Base-by-base conservation (phyloP, 2,329 filamentous ascomycete species). In the Biscogniauxia mediterranea region DNA sequence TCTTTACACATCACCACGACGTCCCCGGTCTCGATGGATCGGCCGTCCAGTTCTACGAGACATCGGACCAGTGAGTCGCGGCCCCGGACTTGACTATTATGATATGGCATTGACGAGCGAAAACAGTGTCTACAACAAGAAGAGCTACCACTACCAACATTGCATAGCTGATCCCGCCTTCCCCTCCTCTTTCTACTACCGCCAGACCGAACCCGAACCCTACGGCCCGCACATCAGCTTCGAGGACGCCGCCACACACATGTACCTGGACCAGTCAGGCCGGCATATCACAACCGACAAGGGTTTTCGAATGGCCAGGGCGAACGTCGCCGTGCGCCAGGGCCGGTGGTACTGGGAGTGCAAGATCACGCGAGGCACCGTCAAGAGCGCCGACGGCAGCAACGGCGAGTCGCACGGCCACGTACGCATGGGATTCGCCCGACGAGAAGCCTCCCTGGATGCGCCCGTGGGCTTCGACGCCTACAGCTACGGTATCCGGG, bases 281-380 rank as follows among this genome's bases (percentile, higher is more conserved):
- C 85, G 84, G 20, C 87, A 92, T 55, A 86, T 97, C 57, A 96
- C 91, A 0, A 96, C 95, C 15, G 89, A 94, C 68, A 96, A 96
- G 76, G 93, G 95, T 8, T 97, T 95, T 83, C 86, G 96, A 61
- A 95, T 94, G 82, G 89, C 91, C 1, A 87, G 94, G 49, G 93
- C 92, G 13, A 99, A 99, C 70, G 89, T 98, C 0, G 92, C 91
- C 23, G 91, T 93, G 4, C 84, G 95, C 53, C 91, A 98, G 76
- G 95, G 95, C 0, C 86, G 91, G 32, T 92, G 92, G 81, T 99
- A 96, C 76, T 99, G 93, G 82, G 95, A 99, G 77, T 93, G 94
- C 76, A 93, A 91, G 71, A 87, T 99, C 58, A 89, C 93, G 9
- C 87, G 88, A 66, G 95, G 95, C 42, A 87, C 91, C 51, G 80